Evolutionary conservation across 2,329 filamentous ascomycete genomes (phyloP), one percentile per base, ranked within the genome.

Genomic region (Penicillium expansum): DNA sequence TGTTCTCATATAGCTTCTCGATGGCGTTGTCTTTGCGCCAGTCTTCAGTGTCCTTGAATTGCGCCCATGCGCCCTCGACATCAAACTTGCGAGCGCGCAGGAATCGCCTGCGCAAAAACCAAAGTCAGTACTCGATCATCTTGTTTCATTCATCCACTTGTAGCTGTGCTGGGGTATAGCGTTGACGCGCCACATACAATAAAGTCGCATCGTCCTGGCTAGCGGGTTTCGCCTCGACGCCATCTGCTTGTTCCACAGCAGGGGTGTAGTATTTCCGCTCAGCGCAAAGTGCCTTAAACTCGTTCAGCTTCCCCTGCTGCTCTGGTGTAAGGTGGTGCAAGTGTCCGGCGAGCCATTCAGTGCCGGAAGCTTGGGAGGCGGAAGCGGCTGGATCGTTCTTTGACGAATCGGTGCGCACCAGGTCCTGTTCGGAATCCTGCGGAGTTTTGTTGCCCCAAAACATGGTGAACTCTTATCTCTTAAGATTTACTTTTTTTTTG

Each of bases 41-140:
- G 57, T 90, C 85, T 74, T 96, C 91, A 0, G 92, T 96, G 53
- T 92, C 90, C 68, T 87, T 86, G 77, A 96, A 96, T 76, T 97
- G 92, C 57, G 79, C 82, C 71, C 87, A 87, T 13, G 92, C 92
- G 64, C 93, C 91, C 63, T 86, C 77, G 10, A 90, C 83, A 29
- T 88, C 78, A 80, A 93, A 97, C 74, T 86, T 89, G 55, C 92
- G 86, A 33, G 92, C 92, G 67, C 92, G 89, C 49, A 97, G 81
- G 74, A 89, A 97, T 58, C 92, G 91, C 60, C 91, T 94, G 20
- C 13, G 9, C 4, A 47, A 24, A 41, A 1, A 24, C 22, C 8
- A 1, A 7, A 5, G 7, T 47, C 29, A 45, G 48, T 18, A 52
- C 16, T 51, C 9, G 10, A 20, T 33, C 20, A 57, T 48, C 18